Evolutionary conservation across 306 rosid genomes (phyloP).

Genomic region (Prunus padus): DNA sequence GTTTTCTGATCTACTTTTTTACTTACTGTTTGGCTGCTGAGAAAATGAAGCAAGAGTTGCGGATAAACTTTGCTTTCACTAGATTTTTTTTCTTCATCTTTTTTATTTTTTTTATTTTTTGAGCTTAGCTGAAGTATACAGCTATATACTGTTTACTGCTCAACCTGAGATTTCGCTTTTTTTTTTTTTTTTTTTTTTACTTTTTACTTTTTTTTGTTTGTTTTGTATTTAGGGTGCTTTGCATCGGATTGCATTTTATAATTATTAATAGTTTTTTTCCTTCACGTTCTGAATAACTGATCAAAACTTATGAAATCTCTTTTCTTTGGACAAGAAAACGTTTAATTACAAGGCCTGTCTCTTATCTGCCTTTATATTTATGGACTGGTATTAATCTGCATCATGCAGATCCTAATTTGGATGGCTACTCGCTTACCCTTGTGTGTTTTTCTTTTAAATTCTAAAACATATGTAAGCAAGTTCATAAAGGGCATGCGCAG

Average conservation of each 20-base stretch:
- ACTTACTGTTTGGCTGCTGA: slow-evolving; percentile 32
- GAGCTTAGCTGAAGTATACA: not conserved
- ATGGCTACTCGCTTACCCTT: not conserved
- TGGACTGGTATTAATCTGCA: not conserved
- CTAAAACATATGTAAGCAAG: too few species aligned
- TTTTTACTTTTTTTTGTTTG: not conserved
- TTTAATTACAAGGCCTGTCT: not conserved
- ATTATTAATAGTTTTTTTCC: not conserved
- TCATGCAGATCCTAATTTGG: not conserved
- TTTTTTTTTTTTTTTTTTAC: not conserved
- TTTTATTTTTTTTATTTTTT: not conserved
- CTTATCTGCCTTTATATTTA: not conserved
- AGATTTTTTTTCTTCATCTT: not conserved
- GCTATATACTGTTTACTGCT: slow-evolving; percentile 11
- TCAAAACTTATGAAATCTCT: not conserved
- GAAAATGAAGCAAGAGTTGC: slow-evolving; percentile 22
- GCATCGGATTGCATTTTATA: too few species aligned
- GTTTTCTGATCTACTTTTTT: not conserved
- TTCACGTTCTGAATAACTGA: not conserved
- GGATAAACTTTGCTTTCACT: not conserved
- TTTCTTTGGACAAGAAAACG: not conserved
- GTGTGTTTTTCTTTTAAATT: not conserved
- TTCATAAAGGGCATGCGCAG: too few species aligned
- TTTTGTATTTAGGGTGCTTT: not conserved
- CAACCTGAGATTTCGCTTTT: not conserved